phyloP scores from a whole-genome alignment of 371 early-diverging fungal genomes.

The Chytridium lagenaria region DNA sequence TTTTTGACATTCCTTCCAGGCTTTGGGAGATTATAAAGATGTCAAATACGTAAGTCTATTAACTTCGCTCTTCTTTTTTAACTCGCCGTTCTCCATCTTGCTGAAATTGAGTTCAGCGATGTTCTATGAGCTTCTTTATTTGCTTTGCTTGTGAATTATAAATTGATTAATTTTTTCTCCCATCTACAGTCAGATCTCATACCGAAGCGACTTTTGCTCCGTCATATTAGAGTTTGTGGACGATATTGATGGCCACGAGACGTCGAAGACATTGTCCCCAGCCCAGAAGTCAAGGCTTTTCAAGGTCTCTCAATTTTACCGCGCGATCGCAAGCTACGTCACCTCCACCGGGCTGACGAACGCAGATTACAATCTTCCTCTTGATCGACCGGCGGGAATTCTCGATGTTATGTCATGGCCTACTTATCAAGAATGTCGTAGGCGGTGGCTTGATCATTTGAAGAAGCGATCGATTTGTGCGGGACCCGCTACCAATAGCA shows the following conservation, averaged over 20 bases:
- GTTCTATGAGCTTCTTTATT: no score
- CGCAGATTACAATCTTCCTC: not conserved
- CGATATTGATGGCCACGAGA: not conserved
- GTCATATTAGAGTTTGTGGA: constrained; percentile 1
- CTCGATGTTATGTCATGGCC: constrained; percentile 15
- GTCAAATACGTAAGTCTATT: not conserved
- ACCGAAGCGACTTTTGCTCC: constrained; percentile 8
- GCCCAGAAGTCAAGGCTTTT: constrained; percentile 6
- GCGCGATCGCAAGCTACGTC: not conserved
- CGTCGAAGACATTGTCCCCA: not conserved
- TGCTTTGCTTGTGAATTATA: no score
- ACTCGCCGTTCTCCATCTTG: no score
- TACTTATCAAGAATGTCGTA: not conserved
- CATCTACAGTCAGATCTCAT: not conserved
- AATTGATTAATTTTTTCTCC: not conserved
- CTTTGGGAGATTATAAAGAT: constrained; percentile 16
- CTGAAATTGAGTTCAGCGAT: no score
- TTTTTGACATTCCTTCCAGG: constrained; percentile 1
- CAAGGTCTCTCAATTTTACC: constrained; percentile 24
- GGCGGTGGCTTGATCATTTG: not conserved
- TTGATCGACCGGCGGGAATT: not conserved
- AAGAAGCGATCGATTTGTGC: not conserved
- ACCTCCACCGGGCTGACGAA: not conserved
- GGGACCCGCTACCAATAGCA: no score
- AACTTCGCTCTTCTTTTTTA: not conserved